Conservation (phyloP, 2,329 filamentous ascomycete species). For the Onygena corvina region DNA sequence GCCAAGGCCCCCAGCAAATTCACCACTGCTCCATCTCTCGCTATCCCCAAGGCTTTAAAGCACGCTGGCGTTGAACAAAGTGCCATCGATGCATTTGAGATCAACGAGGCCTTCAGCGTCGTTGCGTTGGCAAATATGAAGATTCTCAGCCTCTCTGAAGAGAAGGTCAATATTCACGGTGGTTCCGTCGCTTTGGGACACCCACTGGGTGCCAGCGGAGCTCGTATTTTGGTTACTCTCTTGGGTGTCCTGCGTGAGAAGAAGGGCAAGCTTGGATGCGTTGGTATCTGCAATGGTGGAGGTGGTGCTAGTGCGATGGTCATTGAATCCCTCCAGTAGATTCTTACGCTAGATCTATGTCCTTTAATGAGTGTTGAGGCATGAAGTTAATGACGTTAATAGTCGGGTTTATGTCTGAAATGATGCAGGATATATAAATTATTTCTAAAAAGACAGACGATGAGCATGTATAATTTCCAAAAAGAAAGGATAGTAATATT, state of each 20-base stretch:
- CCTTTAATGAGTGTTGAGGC: not conserved
- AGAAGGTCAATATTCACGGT: slow-evolving; percentile 90
- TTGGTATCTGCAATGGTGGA: slow-evolving; percentile 95
- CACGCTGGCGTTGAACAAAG: slow-evolving; percentile 72
- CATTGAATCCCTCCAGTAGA: slow-evolving; percentile 51
- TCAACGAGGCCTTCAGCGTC: slow-evolving; percentile 98
- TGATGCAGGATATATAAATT: not conserved
- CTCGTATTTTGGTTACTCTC: slow-evolving; percentile 82
- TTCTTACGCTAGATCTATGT: not conserved
- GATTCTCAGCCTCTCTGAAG: slow-evolving; percentile 62
- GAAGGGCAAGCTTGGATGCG: slow-evolving; percentile 84
- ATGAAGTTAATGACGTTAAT: not conserved
- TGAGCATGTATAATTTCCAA: no score
- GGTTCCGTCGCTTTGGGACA: slow-evolving; percentile 94
- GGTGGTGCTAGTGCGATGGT: slow-evolving; percentile 90
- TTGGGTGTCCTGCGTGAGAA: slow-evolving; percentile 80
- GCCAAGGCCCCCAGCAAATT: slow-evolving; percentile 87
- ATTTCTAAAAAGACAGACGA: not conserved
- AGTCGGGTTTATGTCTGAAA: not conserved
- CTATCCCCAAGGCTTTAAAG: slow-evolving; percentile 94
- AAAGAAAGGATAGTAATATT: no score
- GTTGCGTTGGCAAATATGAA: slow-evolving; percentile 95
- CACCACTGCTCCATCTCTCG: slow-evolving; percentile 83
- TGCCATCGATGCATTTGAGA: slow-evolving; percentile 86
- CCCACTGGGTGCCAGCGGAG: slow-evolving; percentile 84